Evolutionary conservation across 441 rosid species (phyloP).

Genomic region (Populus trichocarpa): DNA sequence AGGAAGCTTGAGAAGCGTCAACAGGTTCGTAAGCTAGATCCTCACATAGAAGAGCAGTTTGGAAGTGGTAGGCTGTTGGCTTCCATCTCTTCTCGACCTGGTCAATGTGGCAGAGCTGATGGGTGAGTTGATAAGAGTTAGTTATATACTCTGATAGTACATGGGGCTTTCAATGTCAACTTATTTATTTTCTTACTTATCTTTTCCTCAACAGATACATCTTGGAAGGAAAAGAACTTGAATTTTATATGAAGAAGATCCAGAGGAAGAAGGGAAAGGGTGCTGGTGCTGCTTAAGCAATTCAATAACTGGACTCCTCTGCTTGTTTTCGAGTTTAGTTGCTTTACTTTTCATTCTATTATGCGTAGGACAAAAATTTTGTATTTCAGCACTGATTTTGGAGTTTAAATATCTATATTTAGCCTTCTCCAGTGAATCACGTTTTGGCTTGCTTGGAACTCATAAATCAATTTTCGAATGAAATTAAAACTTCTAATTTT

Average conservation of each 20-base stretch:
- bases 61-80: slow-evolving; percentile 48
- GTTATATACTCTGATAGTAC: background rate
- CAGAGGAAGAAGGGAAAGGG: slow-evolving; percentile 28
- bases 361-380: too few relatives aligned
- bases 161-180: background rate
- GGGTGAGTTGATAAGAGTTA: slow-evolving; percentile 25
- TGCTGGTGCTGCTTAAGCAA: slow-evolving; percentile 24
- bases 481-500: too few relatives aligned
- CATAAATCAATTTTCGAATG: background rate
- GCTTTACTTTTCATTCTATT: too few relatives aligned
- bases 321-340: too few relatives aligned
- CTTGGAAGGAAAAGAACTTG: slow-evolving; percentile 25
- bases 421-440: background rate
- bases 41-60: slow-evolving; percentile 58
- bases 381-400: too few relatives aligned
- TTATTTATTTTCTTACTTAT: background rate
- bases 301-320: background rate
- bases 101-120: slow-evolving; percentile 60
- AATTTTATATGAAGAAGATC: slow-evolving; percentile 25
- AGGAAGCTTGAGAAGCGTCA: slow-evolving; percentile 52
- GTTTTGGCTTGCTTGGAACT: background rate
- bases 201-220: slow-evolving; percentile 10
- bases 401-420: too few relatives aligned
- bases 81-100: slow-evolving; percentile 52
- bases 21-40: slow-evolving; percentile 40